These are phyloP conservation scores for Sesbania bispinosa DNA, from an alignment of 306 rosid genomes.

Conservation along the genomic window DNA sequence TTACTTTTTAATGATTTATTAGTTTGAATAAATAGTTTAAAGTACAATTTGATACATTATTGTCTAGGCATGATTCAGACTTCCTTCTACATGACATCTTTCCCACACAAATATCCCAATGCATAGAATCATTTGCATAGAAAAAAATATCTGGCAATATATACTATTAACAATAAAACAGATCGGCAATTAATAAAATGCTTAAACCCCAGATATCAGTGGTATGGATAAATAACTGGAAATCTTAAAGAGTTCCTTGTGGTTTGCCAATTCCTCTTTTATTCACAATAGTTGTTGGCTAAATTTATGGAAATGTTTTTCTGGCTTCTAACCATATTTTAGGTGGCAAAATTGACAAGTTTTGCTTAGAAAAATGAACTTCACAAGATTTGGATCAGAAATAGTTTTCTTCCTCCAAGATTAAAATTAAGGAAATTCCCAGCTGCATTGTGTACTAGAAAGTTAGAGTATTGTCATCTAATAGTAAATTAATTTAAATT, in stretches of 20 bases:
- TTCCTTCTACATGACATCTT: constrained; percentile 5
- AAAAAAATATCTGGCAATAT: constrained; percentile 3
- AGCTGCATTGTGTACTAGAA: no score
- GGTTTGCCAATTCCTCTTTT: not conserved
- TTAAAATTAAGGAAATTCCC: no score
- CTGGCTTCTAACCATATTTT: constrained; percentile 6
- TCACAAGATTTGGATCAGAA: no score
- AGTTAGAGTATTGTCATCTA: not conserved
- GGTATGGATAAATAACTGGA: not conserved
- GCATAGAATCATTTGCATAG: not conserved
- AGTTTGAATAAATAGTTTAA: constrained; percentile 13
- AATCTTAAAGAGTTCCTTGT: not conserved
- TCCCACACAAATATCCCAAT: constrained; percentile 1
- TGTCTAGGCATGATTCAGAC: not conserved
- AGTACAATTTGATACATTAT: not conserved
- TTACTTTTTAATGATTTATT: not conserved
- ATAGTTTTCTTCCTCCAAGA: no score
- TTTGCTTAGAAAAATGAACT: no score
- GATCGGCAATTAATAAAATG: not conserved
- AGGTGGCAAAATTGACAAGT: not conserved
- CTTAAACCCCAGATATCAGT: not conserved
- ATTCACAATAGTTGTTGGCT: not conserved
- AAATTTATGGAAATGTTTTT: not conserved
- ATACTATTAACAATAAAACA: constrained; percentile 1
- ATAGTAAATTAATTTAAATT: constrained; percentile 23